Evolutionary conservation across 495 filamentous ascomycete species (phyloP).

Genomic region (Talaromyces thailandensis): DNA sequence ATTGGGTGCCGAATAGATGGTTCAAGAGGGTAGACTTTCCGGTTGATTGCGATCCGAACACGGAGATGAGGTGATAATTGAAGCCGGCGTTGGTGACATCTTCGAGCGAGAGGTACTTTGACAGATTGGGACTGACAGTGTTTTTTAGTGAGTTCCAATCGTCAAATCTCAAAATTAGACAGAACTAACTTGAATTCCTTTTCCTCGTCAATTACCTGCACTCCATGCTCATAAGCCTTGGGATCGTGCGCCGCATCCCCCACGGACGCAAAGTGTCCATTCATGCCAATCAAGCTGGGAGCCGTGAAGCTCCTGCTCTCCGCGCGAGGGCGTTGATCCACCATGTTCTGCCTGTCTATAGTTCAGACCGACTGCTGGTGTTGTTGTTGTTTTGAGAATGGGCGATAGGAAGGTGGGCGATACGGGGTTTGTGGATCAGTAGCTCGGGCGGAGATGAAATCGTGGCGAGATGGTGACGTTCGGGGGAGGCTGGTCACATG

Average conservation of each 20-base stretch:
- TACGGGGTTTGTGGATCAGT: neutral
- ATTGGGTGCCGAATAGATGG: constrained; percentile 88
- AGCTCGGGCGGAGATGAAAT: neutral
- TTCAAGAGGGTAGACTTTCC: constrained; percentile 97
- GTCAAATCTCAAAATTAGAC: neutral
- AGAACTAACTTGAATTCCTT: constrained; percentile 82
- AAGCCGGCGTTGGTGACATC: constrained; percentile 80
- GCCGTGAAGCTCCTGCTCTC: constrained; percentile 36
- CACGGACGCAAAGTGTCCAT: constrained; percentile 80
- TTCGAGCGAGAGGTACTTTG: constrained; percentile 69
- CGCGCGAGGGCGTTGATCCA: constrained; percentile 17
- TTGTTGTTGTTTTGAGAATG: neutral
- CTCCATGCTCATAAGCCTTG: constrained; percentile 73
- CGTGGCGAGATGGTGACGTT: constrained; percentile 8
- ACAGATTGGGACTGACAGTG: constrained; percentile 57
- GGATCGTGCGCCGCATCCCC: constrained; percentile 57
- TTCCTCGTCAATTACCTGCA: constrained; percentile 92
- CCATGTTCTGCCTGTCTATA: neutral
- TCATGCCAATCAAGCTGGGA: constrained; percentile 59
- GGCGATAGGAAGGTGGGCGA: neutral
- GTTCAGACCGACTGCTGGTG: neutral
- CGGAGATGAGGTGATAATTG: constrained; percentile 97
- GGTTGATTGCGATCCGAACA: constrained; percentile 97
- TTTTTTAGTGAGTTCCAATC: neutral
- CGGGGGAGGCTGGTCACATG: constrained; percentile 7